Evolutionary conservation across 331 rosid species (phyloP).

Genomic region (Stylosanthes scabra): DNA sequence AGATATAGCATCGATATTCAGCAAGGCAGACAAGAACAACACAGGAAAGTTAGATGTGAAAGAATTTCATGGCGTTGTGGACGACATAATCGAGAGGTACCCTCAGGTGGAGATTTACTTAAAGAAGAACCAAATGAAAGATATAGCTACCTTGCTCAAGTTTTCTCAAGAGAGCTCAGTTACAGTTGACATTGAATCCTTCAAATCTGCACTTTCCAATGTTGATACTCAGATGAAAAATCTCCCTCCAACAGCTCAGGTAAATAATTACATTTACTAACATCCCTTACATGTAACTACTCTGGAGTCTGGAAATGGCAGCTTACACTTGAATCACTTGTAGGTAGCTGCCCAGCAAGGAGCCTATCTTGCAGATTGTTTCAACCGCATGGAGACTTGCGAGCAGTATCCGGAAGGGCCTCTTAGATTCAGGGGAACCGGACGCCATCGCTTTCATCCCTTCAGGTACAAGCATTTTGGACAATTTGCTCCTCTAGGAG

Average conservation of each 20-base stretch:
- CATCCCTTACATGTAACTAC: too few species aligned
- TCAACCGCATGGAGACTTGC: slow-evolving; percentile 60
- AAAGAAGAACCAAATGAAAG: slow-evolving; percentile 67
- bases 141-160: slow-evolving; percentile 61
- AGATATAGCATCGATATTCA: slow-evolving; percentile 77
- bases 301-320: too few species aligned
- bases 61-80: slow-evolving; percentile 69
- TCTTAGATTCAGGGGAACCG: slow-evolving; percentile 67
- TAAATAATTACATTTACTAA: too few species aligned
- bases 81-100: slow-evolving; percentile 82
- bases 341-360: slow-evolving; percentile 99
- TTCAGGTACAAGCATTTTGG: slow-evolving; percentile 95
- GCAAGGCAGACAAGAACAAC: slow-evolving; percentile 74
- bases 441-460: slow-evolving; percentile 82
- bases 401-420: slow-evolving; percentile 89
- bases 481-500: slow-evolving; percentile 96
- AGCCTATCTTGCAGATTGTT: slow-evolving; percentile 76
- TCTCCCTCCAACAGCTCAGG: slow-evolving; percentile 98
- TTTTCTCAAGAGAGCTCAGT: slow-evolving; percentile 54
- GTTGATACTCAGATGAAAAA: slow-evolving; percentile 91
- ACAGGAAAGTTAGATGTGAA: slow-evolving; percentile 59
- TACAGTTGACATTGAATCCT: slow-evolving; percentile 72
- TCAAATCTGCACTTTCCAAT: slow-evolving; percentile 73
- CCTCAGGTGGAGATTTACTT: slow-evolving; percentile 82
- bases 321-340: too few species aligned